phyloP scores from a whole-genome alignment of 2,329 filamentous ascomycete species.

The Dactylellina leptospora region DNA sequence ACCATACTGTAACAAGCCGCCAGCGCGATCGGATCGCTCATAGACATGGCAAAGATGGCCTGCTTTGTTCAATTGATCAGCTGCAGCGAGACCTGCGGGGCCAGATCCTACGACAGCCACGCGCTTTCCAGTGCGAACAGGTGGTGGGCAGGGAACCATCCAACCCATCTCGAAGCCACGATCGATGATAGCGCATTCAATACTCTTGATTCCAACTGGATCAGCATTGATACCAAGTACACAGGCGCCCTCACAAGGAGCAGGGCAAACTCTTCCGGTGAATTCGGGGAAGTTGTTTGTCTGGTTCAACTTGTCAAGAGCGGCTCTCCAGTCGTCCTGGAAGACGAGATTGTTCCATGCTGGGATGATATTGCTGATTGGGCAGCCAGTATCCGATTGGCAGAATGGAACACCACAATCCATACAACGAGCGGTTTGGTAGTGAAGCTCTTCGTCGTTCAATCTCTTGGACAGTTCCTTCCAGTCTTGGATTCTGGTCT shows the following conservation, averaged over 20 bases:
- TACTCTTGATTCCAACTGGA: slow-evolving; percentile 96
- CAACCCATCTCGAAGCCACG: slow-evolving; percentile 97
- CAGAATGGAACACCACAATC: slow-evolving; percentile 99
- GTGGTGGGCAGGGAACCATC: slow-evolving; percentile 86
- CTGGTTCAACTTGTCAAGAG: slow-evolving; percentile 88
- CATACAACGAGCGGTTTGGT: slow-evolving; percentile 96
- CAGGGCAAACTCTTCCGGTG: slow-evolving; percentile 94
- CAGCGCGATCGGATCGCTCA: slow-evolving; percentile 87
- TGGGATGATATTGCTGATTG: slow-evolving; percentile 96
- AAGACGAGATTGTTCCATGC: slow-evolving; percentile 64
- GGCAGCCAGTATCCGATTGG: slow-evolving; percentile 93
- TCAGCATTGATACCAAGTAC: slow-evolving; percentile 97
- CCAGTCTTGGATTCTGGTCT: slow-evolving; percentile 90
- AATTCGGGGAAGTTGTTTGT: slow-evolving; percentile 99
- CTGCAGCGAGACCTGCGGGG: slow-evolving; percentile 85
- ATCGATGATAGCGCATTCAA: slow-evolving; percentile 97
- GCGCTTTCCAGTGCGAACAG: slow-evolving; percentile 84
- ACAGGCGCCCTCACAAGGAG: slow-evolving; percentile 94
- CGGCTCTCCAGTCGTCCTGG: slow-evolving; percentile 84
- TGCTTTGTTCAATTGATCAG: slow-evolving; percentile 92
- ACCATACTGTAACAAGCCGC: slow-evolving; percentile 89
- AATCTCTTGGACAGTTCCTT: slow-evolving; percentile 86
- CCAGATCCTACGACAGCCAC: slow-evolving; percentile 91
- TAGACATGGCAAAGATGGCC: slow-evolving; percentile 90
- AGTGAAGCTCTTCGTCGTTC: slow-evolving; percentile 94